Evolutionary conservation across 2,329 filamentous ascomycete species (phyloP).

Genomic region (Thielaviopsis punctulata): DNA sequence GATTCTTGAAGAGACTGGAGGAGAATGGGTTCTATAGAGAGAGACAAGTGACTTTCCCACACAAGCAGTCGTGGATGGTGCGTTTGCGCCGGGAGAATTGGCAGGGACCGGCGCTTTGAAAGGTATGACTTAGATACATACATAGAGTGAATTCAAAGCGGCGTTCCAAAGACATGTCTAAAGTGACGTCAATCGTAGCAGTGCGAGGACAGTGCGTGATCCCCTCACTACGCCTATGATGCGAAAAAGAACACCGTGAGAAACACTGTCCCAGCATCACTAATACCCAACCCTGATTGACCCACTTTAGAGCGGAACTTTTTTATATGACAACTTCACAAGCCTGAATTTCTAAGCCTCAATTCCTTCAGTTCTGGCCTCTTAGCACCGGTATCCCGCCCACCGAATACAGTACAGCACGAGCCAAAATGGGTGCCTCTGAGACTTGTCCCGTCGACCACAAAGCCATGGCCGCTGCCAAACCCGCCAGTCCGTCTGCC

Average conservation of each 20-base stretch:
- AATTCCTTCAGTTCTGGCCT: not conserved
- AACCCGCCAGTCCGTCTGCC: slow-evolving; percentile 10
- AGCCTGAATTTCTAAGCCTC: not conserved
- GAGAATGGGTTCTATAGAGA: slow-evolving; percentile 70
- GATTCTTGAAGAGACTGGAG: slow-evolving; percentile 43
- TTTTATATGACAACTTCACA: not conserved
- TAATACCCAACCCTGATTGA: not conserved
- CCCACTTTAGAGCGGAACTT: not conserved
- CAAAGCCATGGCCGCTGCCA: not conserved
- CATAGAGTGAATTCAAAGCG: not conserved
- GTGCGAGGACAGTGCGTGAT: not conserved
- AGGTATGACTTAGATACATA: not conserved
- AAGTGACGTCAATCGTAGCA: not conserved
- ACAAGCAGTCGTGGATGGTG: slow-evolving; percentile 83
- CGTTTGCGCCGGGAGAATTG: slow-evolving; percentile 65
- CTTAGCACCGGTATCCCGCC: not conserved
- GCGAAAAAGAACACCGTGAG: not conserved
- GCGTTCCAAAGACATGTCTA: not conserved
- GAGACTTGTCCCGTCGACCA: slow-evolving; percentile 14
- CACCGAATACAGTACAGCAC: slow-evolving; percentile 4
- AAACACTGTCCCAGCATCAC: not conserved
- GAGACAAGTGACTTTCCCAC: slow-evolving; percentile 69
- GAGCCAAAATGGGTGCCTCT: not conserved
- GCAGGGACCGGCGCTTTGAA: slow-evolving; percentile 43
- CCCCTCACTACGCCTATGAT: no score